phyloP scores from a whole-genome alignment of 257 asterid species.

The Sherardia arvensis region DNA sequence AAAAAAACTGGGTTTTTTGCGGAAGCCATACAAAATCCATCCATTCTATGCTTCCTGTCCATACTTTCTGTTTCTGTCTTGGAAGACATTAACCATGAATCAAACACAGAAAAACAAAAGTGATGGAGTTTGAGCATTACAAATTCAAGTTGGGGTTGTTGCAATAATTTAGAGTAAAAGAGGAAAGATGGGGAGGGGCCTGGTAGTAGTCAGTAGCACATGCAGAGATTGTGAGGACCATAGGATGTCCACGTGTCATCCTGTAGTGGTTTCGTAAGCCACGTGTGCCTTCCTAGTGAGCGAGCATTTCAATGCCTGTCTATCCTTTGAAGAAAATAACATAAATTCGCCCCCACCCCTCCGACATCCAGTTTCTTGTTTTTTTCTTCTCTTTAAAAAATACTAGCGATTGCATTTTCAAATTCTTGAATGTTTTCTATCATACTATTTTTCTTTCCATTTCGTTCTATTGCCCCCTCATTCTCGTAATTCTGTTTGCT shows the following conservation, averaged over 20 bases:
- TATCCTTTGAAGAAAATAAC: not conserved
- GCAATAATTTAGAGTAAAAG: not conserved
- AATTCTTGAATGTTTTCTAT: too few relatives aligned
- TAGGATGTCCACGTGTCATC: not conserved
- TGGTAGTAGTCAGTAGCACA: conserved; percentile 3
- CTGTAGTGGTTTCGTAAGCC: not conserved
- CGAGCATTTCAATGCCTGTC: not conserved
- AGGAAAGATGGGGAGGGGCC: not conserved
- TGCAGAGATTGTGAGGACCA: not conserved
- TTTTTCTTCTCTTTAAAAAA: too few relatives aligned
- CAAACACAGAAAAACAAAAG: too few relatives aligned
- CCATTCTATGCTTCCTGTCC: too few relatives aligned
- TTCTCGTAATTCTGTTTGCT: too few relatives aligned
- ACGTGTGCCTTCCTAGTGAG: not conserved
- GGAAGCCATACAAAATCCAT: too few relatives aligned
- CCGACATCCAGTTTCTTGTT: not conserved
- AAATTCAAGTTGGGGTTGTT: not conserved
- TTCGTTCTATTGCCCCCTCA: too few relatives aligned
- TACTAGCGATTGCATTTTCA: too few relatives aligned
- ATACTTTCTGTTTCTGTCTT: too few relatives aligned
- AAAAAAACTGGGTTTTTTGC: too few relatives aligned
- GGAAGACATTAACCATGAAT: too few relatives aligned
- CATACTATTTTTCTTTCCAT: too few relatives aligned
- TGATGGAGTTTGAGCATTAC: not conserved
- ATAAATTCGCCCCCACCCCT: not conserved